Evolutionary conservation across 2,329 filamentous ascomycete genomes (phyloP).

Genomic region (Cladosporium sphaerospermum): DNA sequence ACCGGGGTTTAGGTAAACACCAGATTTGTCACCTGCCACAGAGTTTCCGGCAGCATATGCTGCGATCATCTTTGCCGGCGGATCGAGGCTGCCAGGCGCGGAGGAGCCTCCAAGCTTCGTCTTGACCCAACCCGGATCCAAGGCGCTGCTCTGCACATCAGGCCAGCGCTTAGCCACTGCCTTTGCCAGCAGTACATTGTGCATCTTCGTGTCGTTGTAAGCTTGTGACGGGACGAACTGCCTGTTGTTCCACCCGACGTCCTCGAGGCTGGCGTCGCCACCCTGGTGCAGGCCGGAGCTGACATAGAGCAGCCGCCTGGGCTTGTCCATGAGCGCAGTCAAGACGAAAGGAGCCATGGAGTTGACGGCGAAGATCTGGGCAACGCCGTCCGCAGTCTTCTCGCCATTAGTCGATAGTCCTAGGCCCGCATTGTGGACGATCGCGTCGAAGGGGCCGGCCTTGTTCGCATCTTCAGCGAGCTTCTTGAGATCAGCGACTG

Average conservation of each 20-base stretch:
- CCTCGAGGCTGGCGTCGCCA: slow-evolving; percentile 40
- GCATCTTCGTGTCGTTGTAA: slow-evolving; percentile 52
- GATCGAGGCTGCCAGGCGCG: slow-evolving; percentile 44
- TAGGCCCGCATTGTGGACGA: slow-evolving; percentile 55
- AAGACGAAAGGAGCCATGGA: slow-evolving; percentile 54
- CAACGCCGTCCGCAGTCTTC: slow-evolving; percentile 43
- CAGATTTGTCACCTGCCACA: slow-evolving; percentile 37
- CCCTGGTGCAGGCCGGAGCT: slow-evolving; percentile 46
- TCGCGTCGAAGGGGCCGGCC: slow-evolving; percentile 46
- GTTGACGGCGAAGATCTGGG: slow-evolving; percentile 50
- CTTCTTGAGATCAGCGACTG: slow-evolving; percentile 44
- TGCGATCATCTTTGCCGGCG: slow-evolving; percentile 44
- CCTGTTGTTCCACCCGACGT: slow-evolving; percentile 35
- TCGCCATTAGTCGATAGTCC: slow-evolving; percentile 37
- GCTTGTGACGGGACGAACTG: slow-evolving; percentile 33
- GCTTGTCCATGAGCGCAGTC: slow-evolving; percentile 44
- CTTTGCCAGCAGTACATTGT: slow-evolving; percentile 51
- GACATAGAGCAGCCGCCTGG: slow-evolving; percentile 47
- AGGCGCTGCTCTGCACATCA: slow-evolving; percentile 40
- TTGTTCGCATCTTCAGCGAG: slow-evolving; percentile 48
- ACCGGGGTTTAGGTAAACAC: slow-evolving; percentile 29
- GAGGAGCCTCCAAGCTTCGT: slow-evolving; percentile 38
- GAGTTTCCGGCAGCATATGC: slow-evolving; percentile 41
- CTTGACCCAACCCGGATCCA: slow-evolving; percentile 44
- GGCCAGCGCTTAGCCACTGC: slow-evolving; percentile 45